Percentiles rank a stretch among this genome's conserved stretches.
Conservation (phyloP, 768 basidiomycete genomes). For the Podaxis rugospora region DNA sequence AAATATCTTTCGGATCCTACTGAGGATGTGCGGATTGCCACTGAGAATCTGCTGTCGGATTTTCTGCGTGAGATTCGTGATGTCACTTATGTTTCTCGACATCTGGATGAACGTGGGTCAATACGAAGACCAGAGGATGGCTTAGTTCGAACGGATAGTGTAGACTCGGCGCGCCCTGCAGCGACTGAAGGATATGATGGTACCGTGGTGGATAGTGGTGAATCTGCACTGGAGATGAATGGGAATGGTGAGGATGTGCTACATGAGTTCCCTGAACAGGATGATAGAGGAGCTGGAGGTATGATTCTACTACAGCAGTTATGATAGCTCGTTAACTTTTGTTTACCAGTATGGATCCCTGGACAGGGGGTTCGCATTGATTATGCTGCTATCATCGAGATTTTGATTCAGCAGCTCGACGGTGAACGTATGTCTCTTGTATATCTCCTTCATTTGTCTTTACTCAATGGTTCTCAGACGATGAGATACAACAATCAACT, state of each 20-base stretch:
- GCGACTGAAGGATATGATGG: not conserved
- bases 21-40: constrained; percentile 87
- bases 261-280: constrained; percentile 30
- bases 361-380: constrained; percentile 93
- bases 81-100: constrained; percentile 70
- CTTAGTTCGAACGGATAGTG: not conserved
- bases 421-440: constrained; percentile 61
- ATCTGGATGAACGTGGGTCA: constrained; percentile 53
- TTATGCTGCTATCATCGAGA: constrained; percentile 90
- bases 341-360: constrained; percentile 71
- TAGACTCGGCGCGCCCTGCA: not conserved
- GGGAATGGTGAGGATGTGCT: constrained; percentile 39
- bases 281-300: constrained; percentile 67
- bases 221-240: constrained; percentile 52
- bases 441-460: not conserved
- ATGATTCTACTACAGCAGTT: constrained; percentile 13
- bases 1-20: constrained; percentile 96
- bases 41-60: constrained; percentile 84
- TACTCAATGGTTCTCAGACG: constrained; percentile 48
- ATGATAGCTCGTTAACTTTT: constrained; percentile 11
- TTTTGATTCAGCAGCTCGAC: constrained; percentile 82
- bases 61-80: constrained; percentile 90
- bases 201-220: constrained; percentile 39
- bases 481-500: constrained; percentile 92
- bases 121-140: constrained; percentile 35